A percentile compares a stretch with the other conserved stretches of the same genome.
These are phyloP conservation scores for Aspergillus sp. DNA, from an alignment of 2,329 filamentous ascomycete species.

Conservation along the genomic window DNA sequence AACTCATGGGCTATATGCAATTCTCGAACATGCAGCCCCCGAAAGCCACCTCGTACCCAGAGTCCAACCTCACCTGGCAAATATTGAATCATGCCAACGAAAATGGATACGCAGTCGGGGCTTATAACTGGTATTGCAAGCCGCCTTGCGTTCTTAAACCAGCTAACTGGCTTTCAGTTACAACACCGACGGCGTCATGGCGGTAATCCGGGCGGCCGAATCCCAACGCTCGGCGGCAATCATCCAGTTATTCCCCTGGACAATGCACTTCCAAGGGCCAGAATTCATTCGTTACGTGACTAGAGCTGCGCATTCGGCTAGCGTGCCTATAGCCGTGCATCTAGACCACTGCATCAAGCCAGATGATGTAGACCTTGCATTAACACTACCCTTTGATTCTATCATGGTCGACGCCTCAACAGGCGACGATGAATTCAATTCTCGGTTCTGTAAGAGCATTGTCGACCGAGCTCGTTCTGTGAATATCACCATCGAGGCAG, in stretches of 20 bases:
- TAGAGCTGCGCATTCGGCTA: slow-evolving; percentile 52
- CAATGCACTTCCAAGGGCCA: slow-evolving; percentile 60
- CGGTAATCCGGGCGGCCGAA: slow-evolving; percentile 65
- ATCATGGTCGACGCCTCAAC: slow-evolving; percentile 75
- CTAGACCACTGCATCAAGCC: slow-evolving; percentile 63
- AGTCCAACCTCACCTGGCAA: slow-evolving; percentile 18
- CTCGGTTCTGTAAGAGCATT: slow-evolving; percentile 58
- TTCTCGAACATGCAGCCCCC: too few relatives aligned
- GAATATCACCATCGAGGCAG: slow-evolving; percentile 63
- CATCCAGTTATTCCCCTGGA: slow-evolving; percentile 70
- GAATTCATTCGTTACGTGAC: slow-evolving; percentile 53
- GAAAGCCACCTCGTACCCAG: background rate
- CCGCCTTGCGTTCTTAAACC: background rate
- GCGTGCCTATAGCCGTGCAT: slow-evolving; percentile 60
- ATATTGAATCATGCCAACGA: slow-evolving; percentile 55
- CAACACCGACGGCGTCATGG: slow-evolving; percentile 67
- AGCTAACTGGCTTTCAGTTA: slow-evolving; percentile 44
- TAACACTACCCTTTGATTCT: slow-evolving; percentile 60
- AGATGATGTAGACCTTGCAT: slow-evolving; percentile 54
- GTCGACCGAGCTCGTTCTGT: slow-evolving; percentile 31
- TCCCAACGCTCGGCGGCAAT: slow-evolving; percentile 63
- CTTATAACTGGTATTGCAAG: slow-evolving; percentile 18
- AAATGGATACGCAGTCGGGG: slow-evolving; percentile 56
- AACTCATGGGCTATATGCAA: too few relatives aligned
- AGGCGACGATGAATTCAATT: slow-evolving; percentile 66